Base-by-base conservation (phyloP, 192 early-diverging fungal species). In the Backusella liffmaniae region DNA sequence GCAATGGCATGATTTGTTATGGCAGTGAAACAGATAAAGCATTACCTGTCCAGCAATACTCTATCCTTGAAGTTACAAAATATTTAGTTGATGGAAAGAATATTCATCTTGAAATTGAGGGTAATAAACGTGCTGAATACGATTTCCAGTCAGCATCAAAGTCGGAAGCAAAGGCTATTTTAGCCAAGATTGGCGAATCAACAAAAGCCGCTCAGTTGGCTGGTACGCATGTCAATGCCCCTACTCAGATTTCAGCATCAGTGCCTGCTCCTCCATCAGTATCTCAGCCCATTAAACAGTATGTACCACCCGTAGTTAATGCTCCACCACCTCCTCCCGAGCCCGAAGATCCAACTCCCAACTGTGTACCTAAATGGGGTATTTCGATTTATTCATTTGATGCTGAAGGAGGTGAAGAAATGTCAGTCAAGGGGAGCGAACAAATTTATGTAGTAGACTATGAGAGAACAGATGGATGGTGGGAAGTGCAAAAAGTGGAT, bases 401-500 rank as follows among this genome's bases (percentile, higher is more conserved):
- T 30, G 92, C 94, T 15, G 86, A 91, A 32, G 92, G 92, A 56
- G 88, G 90, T 8, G 97, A 96, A 70, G 97, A 99, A 84, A 79
- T 99, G 15, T 84, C 87, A 4, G 94, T 99, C 18, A 72, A 78
- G 0, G 96, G 95, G 73, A 91, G 93, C 69, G 95, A 97, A 62
- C 87, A 92, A 34, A 80, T 99, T 44, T 79, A 95, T 74, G 91
- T 98, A 9, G 77, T 96, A 7, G 97, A 98, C 82, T 87, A 89
- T 72, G 90, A 90, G 13, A 92, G 93, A 67, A 87, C 88, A 49
- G 84, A 90, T 7, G 96, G 97, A 67, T 99, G 98, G 98, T 96
- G 94, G 94, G 89, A 93, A 49, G 77, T 93, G 59, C 83, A 87
- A 9, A 85, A 86, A 15, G 84, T 86, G 18, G 86, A 90, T 75